phyloP scores from a whole-genome alignment of 306 rosid genomes.

The Castanea sativa region DNA sequence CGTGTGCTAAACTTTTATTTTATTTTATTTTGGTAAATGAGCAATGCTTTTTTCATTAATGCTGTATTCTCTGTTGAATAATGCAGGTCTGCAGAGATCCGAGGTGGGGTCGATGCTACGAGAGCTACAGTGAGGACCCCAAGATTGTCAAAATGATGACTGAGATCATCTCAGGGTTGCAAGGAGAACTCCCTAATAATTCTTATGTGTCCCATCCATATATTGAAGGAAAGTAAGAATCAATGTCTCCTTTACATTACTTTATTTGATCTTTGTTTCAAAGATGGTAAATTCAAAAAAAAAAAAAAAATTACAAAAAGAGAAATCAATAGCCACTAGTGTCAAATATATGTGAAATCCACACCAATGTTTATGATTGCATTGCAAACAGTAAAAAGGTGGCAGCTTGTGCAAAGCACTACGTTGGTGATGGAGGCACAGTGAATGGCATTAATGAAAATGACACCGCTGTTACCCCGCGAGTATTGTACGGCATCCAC shows the following conservation, averaged over 20 bases:
- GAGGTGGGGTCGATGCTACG: conserved; percentile 11
- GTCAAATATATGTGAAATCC: background rate
- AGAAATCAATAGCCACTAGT: too few species aligned
- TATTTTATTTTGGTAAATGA: background rate
- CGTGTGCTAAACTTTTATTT: too few species aligned
- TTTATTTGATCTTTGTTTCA: background rate
- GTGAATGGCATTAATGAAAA: background rate
- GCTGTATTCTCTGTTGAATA: background rate
- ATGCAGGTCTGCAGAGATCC: conserved; percentile 17
- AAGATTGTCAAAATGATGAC: conserved; percentile 10
- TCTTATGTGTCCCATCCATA: background rate
- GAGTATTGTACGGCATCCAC: background rate
- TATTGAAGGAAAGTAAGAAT: conserved; percentile 6
- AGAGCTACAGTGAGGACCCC: conserved; percentile 12
- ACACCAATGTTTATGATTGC: background rate
- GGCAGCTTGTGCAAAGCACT: conserved; percentile 18
- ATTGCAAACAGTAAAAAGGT: background rate
- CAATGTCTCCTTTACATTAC: too few species aligned
- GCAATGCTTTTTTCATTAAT: too few species aligned
- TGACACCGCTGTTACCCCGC: background rate
- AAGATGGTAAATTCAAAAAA: too few species aligned
- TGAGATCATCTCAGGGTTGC: conserved; percentile 1
- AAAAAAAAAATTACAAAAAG: too few species aligned
- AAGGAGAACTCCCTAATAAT: background rate
- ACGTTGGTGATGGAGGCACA: conserved; percentile 14